Evolutionary conservation across 2,329 filamentous ascomycete genomes (phyloP).

Genomic region (Aureobasidium zeae): DNA sequence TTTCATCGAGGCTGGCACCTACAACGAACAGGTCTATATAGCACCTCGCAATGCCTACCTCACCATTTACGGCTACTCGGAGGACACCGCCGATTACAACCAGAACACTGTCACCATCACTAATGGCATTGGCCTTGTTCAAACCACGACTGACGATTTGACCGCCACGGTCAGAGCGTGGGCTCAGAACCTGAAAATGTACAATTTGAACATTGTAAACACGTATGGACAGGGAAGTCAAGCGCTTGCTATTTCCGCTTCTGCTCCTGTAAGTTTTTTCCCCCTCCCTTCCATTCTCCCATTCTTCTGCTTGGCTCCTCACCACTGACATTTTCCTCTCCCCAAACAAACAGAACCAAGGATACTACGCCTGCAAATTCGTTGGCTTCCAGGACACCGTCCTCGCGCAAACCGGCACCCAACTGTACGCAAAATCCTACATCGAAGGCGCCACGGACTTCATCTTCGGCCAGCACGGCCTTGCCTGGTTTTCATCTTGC

Average conservation of each 20-base stretch:
- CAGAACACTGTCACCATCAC: constrained; percentile 51
- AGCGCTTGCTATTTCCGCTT: constrained; percentile 46
- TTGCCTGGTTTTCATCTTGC: constrained; percentile 44
- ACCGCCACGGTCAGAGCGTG: constrained; percentile 43
- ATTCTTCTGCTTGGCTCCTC: too few species aligned
- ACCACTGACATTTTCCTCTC: not conserved
- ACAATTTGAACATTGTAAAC: constrained; percentile 54
- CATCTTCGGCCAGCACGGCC: constrained; percentile 47
- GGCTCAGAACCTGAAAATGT: constrained; percentile 47
- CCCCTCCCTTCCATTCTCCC: not conserved
- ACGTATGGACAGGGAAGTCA: constrained; percentile 41
- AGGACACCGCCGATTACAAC: constrained; percentile 42
- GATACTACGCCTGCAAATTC: constrained; percentile 49
- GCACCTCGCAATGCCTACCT: constrained; percentile 40
- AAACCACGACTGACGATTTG: constrained; percentile 44
- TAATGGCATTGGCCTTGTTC: constrained; percentile 38
- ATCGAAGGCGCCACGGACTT: constrained; percentile 53
- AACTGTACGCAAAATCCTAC: constrained; percentile 48
- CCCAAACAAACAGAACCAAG: constrained; percentile 42
- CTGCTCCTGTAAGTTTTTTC: constrained; percentile 28
- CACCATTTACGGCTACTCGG: constrained; percentile 51
- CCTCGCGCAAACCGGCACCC: constrained; percentile 41
- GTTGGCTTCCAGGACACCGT: constrained; percentile 51
- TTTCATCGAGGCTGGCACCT: constrained; percentile 54
- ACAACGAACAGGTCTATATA: constrained; percentile 52